Evolutionary conservation across 2,329 filamentous ascomycete genomes (phyloP).

Genomic region (Aspergillus niger): DNA sequence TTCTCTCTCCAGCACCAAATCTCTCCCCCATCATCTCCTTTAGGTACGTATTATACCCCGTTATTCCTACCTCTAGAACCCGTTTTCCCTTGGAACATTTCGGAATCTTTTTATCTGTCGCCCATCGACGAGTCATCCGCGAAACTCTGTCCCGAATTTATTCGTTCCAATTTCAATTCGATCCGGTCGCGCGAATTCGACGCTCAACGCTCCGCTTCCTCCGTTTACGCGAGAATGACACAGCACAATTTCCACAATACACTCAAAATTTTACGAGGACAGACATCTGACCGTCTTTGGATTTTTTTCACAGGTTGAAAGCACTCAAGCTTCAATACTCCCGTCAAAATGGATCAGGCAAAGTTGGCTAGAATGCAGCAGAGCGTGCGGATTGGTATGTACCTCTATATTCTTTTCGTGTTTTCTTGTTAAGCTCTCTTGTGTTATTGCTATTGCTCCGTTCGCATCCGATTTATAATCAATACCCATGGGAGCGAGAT

Average conservation of each 20-base stretch:
- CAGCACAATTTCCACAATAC: not conserved
- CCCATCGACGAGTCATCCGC: too few relatives aligned
- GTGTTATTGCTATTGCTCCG: slow-evolving; percentile 8
- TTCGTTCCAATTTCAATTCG: not conserved
- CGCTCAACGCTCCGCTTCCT: not conserved
- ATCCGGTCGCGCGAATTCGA: slow-evolving; percentile 10
- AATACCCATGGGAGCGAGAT: not conserved
- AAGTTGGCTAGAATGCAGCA: slow-evolving; percentile 68
- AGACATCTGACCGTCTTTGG: slow-evolving; percentile 20
- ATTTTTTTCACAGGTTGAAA: slow-evolving; percentile 17
- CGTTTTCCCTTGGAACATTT: not conserved
- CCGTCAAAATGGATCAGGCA: slow-evolving; percentile 63
- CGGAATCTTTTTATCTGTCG: too few relatives aligned
- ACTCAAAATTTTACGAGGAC: not conserved
- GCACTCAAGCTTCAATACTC: slow-evolving; percentile 18
- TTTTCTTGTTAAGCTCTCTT: slow-evolving; percentile 13
- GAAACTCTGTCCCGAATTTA: not conserved
- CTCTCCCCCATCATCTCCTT: slow-evolving; percentile 2
- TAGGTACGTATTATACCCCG: not conserved
- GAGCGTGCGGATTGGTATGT: slow-evolving; percentile 72
- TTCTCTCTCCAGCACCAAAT: slow-evolving; percentile 1
- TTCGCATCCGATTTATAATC: not conserved
- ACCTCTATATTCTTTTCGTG: slow-evolving; percentile 12
- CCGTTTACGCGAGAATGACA: not conserved
- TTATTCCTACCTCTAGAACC: not conserved